Evolutionary conservation across 2,329 filamentous ascomycete genomes (phyloP), one percentile per base, ranked within the genome.

Genomic region (Zymoseptoria passerinii): DNA sequence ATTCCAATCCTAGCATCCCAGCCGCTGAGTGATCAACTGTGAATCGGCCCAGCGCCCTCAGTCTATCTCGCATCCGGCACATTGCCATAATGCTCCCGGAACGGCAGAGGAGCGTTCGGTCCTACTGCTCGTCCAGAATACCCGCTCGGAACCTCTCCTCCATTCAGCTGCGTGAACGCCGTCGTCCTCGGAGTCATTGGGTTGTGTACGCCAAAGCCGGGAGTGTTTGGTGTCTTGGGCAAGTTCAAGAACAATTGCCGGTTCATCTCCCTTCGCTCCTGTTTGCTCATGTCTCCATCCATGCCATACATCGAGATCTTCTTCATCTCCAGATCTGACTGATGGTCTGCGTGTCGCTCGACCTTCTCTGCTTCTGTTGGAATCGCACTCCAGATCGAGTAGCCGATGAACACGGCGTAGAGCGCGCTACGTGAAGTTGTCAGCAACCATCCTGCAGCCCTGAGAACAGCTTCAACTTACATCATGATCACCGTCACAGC

Each of bases 401-500:
- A 76, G 59, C 78, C 73, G 49, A 88, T 67, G 68, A 86, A 85
- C 56, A 78, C 63, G 56, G 83, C 58, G 70, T 86, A 88, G 1
- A 89, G 70, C n/a, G 73, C 68, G n/a, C 85, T 88, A 61, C 8
- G 51, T 28, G 35, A 52, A 57, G 48, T 5, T 56, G 61, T 60
- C 57, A 58, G 44, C 57, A 28, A 8, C 58, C 16, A 4, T 8
- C 40, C 53, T 55, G 48, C 48, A 57, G 18, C n/a, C 35, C 50
- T 35, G n/a, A 5, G 58, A 9, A 23, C 52, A n/a, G 10, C 5
- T 20, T 50, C 19, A 16, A 81, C 84, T 76, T 78, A 89, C 86
- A 89, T 76, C 82, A 90, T 84, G 63, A 85, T 77, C 13, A 85
- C 73, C 0, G 84, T 84, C 19, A 83, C 77, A 13, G 81, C 86